Percentiles rank a stretch among this genome's conserved stretches.
These are phyloP conservation scores for Tanacetum coccineum DNA, from an alignment of 129 eudicot species.

Conservation along the genomic window DNA sequence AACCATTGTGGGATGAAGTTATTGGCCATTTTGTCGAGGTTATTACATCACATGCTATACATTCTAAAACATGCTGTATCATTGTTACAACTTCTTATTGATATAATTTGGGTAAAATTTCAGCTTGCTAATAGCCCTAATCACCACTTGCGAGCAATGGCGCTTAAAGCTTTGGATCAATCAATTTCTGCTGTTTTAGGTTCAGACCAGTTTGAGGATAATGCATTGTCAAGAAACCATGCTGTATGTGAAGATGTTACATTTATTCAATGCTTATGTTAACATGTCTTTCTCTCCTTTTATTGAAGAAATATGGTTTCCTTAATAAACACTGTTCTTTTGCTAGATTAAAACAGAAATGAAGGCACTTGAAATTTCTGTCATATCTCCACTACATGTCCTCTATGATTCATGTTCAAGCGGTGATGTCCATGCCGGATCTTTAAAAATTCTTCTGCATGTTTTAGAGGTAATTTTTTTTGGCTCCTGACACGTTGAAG, in stretches of 20 bases:
- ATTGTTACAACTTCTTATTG: constrained; percentile 16
- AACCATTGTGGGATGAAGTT: constrained; percentile 90
- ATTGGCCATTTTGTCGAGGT: constrained; percentile 95
- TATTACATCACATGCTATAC: constrained; percentile 12
- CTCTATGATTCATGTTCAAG: constrained; percentile 66
- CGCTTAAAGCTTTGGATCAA: constrained; percentile 86
- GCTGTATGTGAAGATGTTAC: constrained; percentile 42
- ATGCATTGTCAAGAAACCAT: constrained; percentile 33
- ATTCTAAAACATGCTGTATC: constrained; percentile 13
- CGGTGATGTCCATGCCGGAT: constrained; percentile 78
- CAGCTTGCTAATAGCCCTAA: constrained; percentile 91
- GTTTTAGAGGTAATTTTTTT: constrained; percentile 74
- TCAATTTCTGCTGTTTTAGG: constrained; percentile 93
- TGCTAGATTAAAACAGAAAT: constrained; percentile 47
- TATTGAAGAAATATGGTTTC: constrained; percentile 3
- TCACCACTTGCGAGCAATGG: constrained; percentile 71
- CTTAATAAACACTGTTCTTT: constrained; percentile 6
- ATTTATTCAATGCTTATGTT: constrained; percentile 5
- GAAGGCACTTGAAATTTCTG: constrained; percentile 81
- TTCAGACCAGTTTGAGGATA: constrained; percentile 70
- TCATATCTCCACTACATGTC: constrained; percentile 70
- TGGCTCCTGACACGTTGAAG: constrained; percentile 5
- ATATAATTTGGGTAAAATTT: constrained; percentile 28
- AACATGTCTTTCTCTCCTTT: neutral
- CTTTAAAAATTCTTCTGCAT: constrained; percentile 88